phyloP scores from a whole-genome alignment of 2,329 filamentous ascomycete genomes.

The Cordyceps tenuipes region DNA sequence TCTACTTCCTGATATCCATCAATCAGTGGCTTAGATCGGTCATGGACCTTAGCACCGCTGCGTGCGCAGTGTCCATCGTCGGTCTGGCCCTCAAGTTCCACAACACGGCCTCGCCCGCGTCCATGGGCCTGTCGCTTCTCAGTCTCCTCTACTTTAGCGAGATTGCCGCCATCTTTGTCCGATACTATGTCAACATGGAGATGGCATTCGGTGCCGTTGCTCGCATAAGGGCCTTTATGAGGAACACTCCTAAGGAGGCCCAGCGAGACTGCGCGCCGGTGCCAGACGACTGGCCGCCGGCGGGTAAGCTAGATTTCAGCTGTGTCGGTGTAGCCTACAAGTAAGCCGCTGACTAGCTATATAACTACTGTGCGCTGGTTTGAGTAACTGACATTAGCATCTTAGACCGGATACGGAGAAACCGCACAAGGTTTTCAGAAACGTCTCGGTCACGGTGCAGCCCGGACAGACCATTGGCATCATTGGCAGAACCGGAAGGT shows the following conservation, averaged over 20 bases:
- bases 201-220: constrained; percentile 18
- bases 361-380: not conserved
- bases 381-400: not conserved
- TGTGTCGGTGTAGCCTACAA: constrained; percentile 13
- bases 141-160: constrained; percentile 20
- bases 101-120: not conserved
- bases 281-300: constrained; percentile 17
- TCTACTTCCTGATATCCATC: constrained; percentile 43
- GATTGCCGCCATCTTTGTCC: not conserved
- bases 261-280: constrained; percentile 14
- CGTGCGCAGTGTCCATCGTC: constrained; percentile 35
- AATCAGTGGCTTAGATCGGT: constrained; percentile 47
- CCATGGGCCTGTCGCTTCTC: constrained; percentile 13
- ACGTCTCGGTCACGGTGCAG: constrained; percentile 22
- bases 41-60: constrained; percentile 37
- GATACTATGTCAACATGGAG: constrained; percentile 11
- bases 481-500: constrained; percentile 28
- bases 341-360: not conserved
- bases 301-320: constrained; percentile 14
- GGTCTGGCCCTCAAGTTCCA: constrained; percentile 28
- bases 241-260: constrained; percentile 3
- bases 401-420: not conserved
- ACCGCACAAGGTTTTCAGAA: constrained; percentile 16
- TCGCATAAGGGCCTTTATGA: constrained; percentile 11
- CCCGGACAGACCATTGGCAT: constrained; percentile 22